These are phyloP conservation scores for Picea sitchensis DNA, from an alignment of 75 land plant genomes.

Conservation along the genomic window DNA sequence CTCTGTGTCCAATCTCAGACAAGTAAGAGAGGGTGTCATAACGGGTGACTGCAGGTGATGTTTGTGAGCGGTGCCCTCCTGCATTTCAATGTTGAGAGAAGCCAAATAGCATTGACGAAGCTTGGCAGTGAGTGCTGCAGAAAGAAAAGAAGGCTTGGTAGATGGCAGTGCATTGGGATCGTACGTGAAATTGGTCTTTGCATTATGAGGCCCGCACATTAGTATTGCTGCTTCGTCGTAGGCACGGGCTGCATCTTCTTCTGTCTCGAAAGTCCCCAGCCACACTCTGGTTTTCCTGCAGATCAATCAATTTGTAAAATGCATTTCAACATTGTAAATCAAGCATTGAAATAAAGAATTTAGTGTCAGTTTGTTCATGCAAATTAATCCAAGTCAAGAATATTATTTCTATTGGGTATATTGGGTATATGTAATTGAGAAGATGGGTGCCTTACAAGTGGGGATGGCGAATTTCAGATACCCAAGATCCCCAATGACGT, in stretches of 20 bases:
- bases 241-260: conserved; percentile 82
- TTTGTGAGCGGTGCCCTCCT: background rate
- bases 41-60: background rate
- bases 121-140: conserved; percentile 58
- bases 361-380: too few relatives aligned
- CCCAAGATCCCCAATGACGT: conserved; percentile 77
- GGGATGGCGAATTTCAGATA: conserved; percentile 66
- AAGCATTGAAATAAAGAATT: too few relatives aligned
- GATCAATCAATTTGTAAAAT: conserved; percentile 3
- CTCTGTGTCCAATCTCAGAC: conserved; percentile 79
- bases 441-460: conserved; percentile 25
- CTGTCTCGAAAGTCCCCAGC: conserved; percentile 87
- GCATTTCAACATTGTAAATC: too few relatives aligned
- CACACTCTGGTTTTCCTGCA: conserved; percentile 88
- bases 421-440: too few relatives aligned
- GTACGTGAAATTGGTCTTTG: conserved; percentile 76
- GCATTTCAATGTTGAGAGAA: conserved; percentile 10
- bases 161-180: conserved; percentile 1
- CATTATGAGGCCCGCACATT: conserved; percentile 58
- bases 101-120: conserved; percentile 59
- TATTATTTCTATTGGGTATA: too few relatives aligned
- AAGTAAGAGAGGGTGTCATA: conserved; percentile 66
- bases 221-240: conserved; percentile 81
- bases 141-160: conserved; percentile 24
- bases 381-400: too few relatives aligned